phyloP scores from a whole-genome alignment of 768 basidiomycete species.

The Chiua virens region DNA sequence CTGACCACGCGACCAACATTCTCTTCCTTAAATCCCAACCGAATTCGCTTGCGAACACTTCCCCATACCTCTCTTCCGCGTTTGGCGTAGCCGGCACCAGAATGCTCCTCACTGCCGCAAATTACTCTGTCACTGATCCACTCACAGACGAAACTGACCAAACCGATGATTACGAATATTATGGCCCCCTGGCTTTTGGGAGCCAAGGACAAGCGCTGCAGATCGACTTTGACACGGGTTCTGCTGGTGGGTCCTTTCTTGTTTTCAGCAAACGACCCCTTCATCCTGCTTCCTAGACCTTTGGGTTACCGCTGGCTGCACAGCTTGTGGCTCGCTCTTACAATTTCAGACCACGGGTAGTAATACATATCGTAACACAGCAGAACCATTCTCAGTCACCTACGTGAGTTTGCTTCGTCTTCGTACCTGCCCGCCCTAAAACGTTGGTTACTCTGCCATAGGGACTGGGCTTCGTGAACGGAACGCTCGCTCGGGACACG shows the following conservation, averaged over 20 bases:
- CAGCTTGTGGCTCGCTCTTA: conserved; percentile 32
- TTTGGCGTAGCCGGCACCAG: neutral
- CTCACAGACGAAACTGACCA: conserved; percentile 42
- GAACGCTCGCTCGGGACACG: conserved; percentile 49
- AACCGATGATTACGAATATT: conserved; percentile 47
- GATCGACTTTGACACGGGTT: conserved; percentile 70
- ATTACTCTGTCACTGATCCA: conserved; percentile 15
- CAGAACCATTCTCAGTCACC: conserved; percentile 35
- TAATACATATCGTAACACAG: conserved; percentile 38
- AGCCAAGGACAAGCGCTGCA: conserved; percentile 51
- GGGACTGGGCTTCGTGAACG: conserved; percentile 56
- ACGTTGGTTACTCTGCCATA: conserved; percentile 9
- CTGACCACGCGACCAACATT: conserved; percentile 18
- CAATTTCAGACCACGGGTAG: conserved; percentile 43
- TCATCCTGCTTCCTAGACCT: conserved; percentile 43
- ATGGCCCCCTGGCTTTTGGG: conserved; percentile 46
- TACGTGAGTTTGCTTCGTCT: conserved; percentile 40
- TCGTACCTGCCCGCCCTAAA: neutral
- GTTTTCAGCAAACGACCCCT: neutral
- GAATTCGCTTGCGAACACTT: neutral
- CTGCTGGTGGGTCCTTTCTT: conserved; percentile 22
- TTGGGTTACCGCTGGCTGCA: conserved; percentile 51
- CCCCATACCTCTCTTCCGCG: neutral
- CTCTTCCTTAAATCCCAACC: neutral
- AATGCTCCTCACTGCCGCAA: neutral